Evolutionary conservation across 1,284 basidiomycete genomes (phyloP).

Genomic region (Bjerkandera adusta): DNA sequence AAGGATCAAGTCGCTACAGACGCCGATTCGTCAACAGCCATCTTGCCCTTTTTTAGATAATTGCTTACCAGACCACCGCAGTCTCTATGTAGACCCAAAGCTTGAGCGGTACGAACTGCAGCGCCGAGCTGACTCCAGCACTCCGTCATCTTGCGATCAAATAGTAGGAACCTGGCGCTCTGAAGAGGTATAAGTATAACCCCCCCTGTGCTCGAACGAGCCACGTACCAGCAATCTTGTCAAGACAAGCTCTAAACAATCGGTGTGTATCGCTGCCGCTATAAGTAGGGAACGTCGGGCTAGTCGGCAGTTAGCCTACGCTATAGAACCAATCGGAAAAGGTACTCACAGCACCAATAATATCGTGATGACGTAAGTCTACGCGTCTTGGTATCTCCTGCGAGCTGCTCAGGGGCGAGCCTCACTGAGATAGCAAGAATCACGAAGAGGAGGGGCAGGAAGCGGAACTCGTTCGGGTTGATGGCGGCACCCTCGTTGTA

Average conservation of each 20-base stretch:
- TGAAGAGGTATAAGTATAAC: too few species aligned
- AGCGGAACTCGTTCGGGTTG: slow-evolving; percentile 83
- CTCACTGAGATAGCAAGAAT: slow-evolving; percentile 90
- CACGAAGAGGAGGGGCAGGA: slow-evolving; percentile 88
- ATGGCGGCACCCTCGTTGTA: slow-evolving; percentile 71
- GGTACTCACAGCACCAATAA: slow-evolving; percentile 87
- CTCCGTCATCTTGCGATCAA: slow-evolving; percentile 87
- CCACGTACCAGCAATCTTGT: slow-evolving; percentile 76
- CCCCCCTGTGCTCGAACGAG: too few species aligned
- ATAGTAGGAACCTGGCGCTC: slow-evolving; percentile 90
- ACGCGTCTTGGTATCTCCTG: slow-evolving; percentile 72
- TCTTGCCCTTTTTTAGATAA: neutral
- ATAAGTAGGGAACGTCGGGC: slow-evolving; percentile 85
- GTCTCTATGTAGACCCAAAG: slow-evolving; percentile 90
- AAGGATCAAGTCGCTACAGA: slow-evolving; percentile 68
- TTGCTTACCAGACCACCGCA: slow-evolving; percentile 76
- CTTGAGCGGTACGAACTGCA: slow-evolving; percentile 91
- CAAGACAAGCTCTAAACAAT: slow-evolving; percentile 87
- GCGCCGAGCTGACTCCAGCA: slow-evolving; percentile 96
- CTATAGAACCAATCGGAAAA: slow-evolving; percentile 4
- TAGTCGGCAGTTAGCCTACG: slow-evolving; percentile 32
- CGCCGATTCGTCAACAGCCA: neutral
- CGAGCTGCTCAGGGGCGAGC: slow-evolving; percentile 82
- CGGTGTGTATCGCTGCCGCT: slow-evolving; percentile 87
- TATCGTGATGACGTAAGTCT: slow-evolving; percentile 82